Conservation (phyloP, 2,329 filamentous ascomycete genomes). For the Aaosphaeria pasadenensis region DNA sequence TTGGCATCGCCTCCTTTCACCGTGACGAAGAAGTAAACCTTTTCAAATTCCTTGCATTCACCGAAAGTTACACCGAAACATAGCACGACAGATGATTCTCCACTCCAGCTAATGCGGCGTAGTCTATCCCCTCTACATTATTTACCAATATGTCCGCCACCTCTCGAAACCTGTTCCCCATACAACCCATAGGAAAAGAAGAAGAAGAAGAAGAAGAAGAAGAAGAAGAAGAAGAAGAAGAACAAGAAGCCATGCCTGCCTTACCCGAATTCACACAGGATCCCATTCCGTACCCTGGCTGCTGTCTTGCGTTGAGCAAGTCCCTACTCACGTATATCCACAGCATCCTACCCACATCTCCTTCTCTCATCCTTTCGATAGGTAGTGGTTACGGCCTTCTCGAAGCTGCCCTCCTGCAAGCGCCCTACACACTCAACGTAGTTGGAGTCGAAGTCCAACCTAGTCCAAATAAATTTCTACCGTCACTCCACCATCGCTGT, state of each 20-base stretch:
- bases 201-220: no score
- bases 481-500: constrained; percentile 38
- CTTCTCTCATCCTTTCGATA: constrained; percentile 39
- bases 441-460: constrained; percentile 50
- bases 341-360: constrained; percentile 19
- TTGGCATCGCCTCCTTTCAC: no score
- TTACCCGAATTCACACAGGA: constrained; percentile 13
- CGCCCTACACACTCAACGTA: constrained; percentile 25
- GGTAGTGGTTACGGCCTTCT: constrained; percentile 53
- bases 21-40: background rate
- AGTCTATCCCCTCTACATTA: no score
- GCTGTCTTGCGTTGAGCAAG: constrained; percentile 35
- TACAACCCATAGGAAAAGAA: no score
- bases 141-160: no score
- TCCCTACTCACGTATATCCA: constrained; percentile 23
- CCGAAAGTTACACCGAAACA: background rate
- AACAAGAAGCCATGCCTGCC: no score
- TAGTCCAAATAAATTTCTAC: constrained; percentile 45
- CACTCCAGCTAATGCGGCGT: no score
- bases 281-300: constrained; percentile 28
- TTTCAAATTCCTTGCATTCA: background rate
- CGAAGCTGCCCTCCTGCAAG: constrained; percentile 41
- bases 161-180: no score
- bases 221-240: no score
- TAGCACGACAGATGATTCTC: background rate